These are phyloP conservation scores for Amanita pseudoporphyria DNA, from an alignment of 768 basidiomycete species.

Conservation along the genomic window DNA sequence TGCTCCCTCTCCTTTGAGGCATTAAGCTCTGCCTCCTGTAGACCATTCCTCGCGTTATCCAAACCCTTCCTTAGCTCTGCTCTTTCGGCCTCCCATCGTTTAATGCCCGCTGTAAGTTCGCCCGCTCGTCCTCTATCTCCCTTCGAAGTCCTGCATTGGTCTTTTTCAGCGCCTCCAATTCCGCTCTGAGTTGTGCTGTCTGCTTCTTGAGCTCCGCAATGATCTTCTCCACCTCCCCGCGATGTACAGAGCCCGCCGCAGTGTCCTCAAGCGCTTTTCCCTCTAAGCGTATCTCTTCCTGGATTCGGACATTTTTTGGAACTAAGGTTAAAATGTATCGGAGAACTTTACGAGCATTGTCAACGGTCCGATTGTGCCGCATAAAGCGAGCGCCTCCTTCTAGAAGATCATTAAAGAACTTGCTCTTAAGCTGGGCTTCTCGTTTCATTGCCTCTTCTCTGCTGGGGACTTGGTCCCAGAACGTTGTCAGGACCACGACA, in stretches of 20 bases:
- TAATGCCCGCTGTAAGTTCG: neutral
- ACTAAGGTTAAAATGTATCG: conserved; percentile 15
- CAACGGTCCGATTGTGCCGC: neutral
- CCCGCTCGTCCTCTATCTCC: neutral
- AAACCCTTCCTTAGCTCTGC: neutral
- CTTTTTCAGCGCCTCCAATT: neutral
- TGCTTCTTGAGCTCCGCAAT: conserved; percentile 23
- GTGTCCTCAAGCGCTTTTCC: conserved; percentile 25
- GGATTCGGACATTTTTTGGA: conserved; percentile 8
- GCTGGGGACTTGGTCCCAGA: neutral
- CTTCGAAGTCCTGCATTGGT: neutral
- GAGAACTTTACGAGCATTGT: too few relatives aligned
- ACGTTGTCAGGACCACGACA: too few relatives aligned
- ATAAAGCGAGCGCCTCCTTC: too few relatives aligned
- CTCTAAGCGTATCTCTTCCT: conserved; percentile 8
- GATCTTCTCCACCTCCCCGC: conserved; percentile 24
- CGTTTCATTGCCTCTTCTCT: neutral
- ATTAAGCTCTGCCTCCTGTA: neutral
- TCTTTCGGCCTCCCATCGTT: neutral
- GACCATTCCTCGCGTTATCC: neutral
- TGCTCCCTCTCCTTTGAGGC: neutral
- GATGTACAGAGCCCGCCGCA: conserved; percentile 25
- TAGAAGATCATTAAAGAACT: neutral
- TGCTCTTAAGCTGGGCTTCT: neutral
- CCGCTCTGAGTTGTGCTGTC: conserved; percentile 18